Percentiles rank a stretch among this genome's conserved stretches.
Conservation (phyloP, 2,329 filamentous ascomycete genomes). For the Juglanconis oblonga region DNA sequence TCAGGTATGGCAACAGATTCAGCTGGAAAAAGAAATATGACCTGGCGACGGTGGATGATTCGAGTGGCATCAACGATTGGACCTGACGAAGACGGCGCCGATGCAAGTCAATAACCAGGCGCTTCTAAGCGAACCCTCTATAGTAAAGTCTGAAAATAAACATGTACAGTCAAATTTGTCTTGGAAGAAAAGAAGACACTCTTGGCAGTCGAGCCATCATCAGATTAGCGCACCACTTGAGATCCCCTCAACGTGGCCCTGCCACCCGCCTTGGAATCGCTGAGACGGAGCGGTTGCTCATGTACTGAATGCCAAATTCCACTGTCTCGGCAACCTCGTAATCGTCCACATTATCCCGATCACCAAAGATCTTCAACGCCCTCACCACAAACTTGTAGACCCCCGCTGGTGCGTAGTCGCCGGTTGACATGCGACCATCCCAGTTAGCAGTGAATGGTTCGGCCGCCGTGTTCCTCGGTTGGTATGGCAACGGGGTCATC, state of each 20-base stretch:
- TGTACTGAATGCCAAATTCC: slow-evolving; percentile 44
- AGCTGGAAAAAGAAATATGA: no score
- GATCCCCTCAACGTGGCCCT: neutral
- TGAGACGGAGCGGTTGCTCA: neutral
- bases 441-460: slow-evolving; percentile 29
- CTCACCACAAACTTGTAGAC: slow-evolving; percentile 47
- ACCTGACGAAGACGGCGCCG: no score
- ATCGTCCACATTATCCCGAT: slow-evolving; percentile 39
- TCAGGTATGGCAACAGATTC: no score
- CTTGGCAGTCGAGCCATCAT: no score
- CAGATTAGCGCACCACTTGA: neutral
- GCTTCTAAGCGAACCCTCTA: no score
- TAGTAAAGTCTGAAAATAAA: no score
- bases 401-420: slow-evolving; percentile 46
- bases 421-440: slow-evolving; percentile 46
- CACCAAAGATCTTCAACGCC: slow-evolving; percentile 50
- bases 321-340: slow-evolving; percentile 44
- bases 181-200: no score
- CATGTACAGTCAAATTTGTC: no score
- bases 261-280: neutral
- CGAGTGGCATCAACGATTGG: no score
- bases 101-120: no score
- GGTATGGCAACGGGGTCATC: slow-evolving; percentile 34
- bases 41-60: no score
- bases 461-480: slow-evolving; percentile 20